phyloP scores from a whole-genome alignment of 108 stramenopile genomes.

The Schizochytrium sp. region DNA sequence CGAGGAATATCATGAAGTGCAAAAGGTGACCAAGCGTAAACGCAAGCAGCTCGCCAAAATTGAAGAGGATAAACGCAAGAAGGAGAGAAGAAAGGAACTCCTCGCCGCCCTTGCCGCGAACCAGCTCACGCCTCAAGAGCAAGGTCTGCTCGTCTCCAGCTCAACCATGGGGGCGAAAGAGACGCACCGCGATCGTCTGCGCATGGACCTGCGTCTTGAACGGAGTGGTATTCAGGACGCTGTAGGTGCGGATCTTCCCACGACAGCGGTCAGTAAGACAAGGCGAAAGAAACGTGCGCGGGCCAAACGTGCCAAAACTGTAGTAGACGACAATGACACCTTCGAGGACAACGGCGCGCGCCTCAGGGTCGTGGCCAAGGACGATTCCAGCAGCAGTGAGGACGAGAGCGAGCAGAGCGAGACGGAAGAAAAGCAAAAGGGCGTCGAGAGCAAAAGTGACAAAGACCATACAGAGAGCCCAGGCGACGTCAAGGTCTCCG shows the following conservation, averaged over 20 bases:
- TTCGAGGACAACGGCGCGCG: no score
- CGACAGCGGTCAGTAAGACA: not conserved
- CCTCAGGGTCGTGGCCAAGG: no score
- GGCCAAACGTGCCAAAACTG: not conserved
- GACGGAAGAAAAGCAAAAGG: no score
- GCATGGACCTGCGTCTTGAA: not conserved
- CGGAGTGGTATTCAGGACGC: not conserved
- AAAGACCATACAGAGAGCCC: no score
- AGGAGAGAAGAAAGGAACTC: not conserved
- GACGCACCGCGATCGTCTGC: not conserved
- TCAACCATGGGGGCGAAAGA: not conserved
- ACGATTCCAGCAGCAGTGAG: no score
- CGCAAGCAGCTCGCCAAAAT: not conserved
- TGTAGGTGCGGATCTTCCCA: not conserved
- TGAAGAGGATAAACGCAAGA: not conserved
- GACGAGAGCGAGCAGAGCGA: no score
- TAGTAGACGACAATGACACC: not conserved
- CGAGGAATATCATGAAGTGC: conserved; percentile 1
- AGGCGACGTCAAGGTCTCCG: no score
- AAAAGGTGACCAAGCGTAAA: not conserved
- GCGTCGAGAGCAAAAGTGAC: no score
- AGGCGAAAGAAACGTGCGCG: not conserved
- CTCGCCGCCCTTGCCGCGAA: not conserved
- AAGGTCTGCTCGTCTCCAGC: not conserved
- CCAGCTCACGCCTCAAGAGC: not conserved